Conservation (phyloP, 805 yeast species). For the Jamesozyma hellenica region DNA sequence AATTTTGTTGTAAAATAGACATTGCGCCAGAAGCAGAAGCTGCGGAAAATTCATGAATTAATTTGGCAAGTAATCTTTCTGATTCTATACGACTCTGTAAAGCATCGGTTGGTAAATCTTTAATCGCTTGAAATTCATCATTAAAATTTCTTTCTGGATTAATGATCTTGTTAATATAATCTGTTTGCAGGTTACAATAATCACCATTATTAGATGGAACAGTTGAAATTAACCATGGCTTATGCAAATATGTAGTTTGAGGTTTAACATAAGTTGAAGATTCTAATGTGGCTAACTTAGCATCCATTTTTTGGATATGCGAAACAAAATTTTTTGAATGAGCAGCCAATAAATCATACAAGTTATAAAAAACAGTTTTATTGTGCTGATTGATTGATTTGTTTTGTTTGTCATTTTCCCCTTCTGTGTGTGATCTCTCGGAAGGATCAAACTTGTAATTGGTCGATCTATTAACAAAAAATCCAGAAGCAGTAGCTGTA, state of each 20-base stretch:
- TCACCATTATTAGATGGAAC: slow-evolving; percentile 39
- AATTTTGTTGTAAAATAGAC: slow-evolving; percentile 61
- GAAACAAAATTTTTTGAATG: slow-evolving; percentile 54
- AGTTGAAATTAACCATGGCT: slow-evolving; percentile 60
- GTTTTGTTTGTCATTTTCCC: neutral
- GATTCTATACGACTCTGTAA: slow-evolving; percentile 61
- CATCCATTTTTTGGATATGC: slow-evolving; percentile 44
- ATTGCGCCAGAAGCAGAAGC: slow-evolving; percentile 75
- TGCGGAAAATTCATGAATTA: slow-evolving; percentile 64
- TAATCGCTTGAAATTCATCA: slow-evolving; percentile 76
- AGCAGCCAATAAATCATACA: slow-evolving; percentile 50
- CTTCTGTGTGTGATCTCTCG: slow-evolving; percentile 19
- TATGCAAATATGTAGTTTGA: slow-evolving; percentile 45
- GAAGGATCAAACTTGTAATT: slow-evolving; percentile 62
- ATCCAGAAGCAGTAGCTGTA: slow-evolving; percentile 73
- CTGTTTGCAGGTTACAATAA: slow-evolving; percentile 47
- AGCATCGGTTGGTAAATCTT: slow-evolving; percentile 52
- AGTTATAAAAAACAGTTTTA: slow-evolving; percentile 29
- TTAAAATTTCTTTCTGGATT: slow-evolving; percentile 64
- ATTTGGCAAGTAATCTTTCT: slow-evolving; percentile 64
- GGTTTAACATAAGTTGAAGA: slow-evolving; percentile 55
- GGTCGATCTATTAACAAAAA: slow-evolving; percentile 63
- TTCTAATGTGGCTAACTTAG: slow-evolving; percentile 33
- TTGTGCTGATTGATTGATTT: neutral
- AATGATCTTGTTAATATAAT: slow-evolving; percentile 20